A percentile compares a stretch with the other conserved stretches of the same genome.
Conservation (phyloP, 1,284 basidiomycete genomes). For the Schizopora paradoxa region DNA sequence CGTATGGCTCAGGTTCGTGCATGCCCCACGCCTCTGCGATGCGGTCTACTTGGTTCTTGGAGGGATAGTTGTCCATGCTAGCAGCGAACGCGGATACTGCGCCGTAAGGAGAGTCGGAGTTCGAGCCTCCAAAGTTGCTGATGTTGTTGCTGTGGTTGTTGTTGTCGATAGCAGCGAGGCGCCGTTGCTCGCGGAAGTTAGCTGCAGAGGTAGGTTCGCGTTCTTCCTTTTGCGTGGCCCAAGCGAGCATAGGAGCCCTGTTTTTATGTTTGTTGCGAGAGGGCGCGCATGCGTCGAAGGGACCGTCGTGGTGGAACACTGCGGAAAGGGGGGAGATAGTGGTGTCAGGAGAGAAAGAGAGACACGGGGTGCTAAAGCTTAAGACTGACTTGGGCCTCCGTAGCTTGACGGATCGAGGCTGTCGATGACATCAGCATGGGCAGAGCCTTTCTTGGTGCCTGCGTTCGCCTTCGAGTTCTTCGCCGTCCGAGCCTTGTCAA, state of each 20-base stretch:
- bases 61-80: constrained; percentile 34
- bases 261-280: constrained; percentile 74
- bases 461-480: too few relatives aligned
- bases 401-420: constrained; percentile 57
- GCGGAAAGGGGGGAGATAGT: constrained; percentile 15
- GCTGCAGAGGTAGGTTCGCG: constrained; percentile 30
- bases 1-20: constrained; percentile 81
- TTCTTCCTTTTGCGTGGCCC: constrained; percentile 48
- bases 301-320: constrained; percentile 88
- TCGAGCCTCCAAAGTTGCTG: constrained; percentile 11
- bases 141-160: constrained; percentile 14
- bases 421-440: constrained; percentile 62
- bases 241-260: constrained; percentile 78
- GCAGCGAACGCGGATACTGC: constrained; percentile 41
- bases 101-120: constrained; percentile 48
- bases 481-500: constrained; percentile 48
- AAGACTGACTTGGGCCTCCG: constrained; percentile 68
- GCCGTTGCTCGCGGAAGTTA: constrained; percentile 27
- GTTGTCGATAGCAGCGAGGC: constrained; percentile 20
- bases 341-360: constrained; percentile 8
- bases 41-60: constrained; percentile 64
- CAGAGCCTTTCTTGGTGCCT: constrained; percentile 61
- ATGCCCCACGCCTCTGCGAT: constrained; percentile 85
- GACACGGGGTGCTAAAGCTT: constrained; percentile 15
- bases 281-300: constrained; percentile 83